Evolutionary conservation across 2,329 filamentous ascomycete genomes (phyloP).

Genomic region (Aspergillus carbonarius): DNA sequence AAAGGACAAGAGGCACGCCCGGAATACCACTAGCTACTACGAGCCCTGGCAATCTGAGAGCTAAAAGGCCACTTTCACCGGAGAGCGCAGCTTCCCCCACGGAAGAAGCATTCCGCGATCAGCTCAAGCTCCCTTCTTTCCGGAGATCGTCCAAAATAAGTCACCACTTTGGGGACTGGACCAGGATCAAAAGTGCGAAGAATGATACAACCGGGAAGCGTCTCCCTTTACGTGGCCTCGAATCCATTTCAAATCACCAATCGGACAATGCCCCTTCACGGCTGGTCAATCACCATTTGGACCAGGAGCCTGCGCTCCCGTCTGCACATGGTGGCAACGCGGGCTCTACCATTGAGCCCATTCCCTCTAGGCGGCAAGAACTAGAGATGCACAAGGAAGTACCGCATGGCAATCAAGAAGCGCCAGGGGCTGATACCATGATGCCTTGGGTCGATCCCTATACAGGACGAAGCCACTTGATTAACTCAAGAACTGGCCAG

Average conservation of each 20-base stretch:
- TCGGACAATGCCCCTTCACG: not conserved
- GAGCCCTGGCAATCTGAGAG: not conserved
- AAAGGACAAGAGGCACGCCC: constrained; percentile 16
- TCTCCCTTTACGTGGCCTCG: not conserved
- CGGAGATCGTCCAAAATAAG: constrained; percentile 14
- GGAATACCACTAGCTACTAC: constrained; percentile 2
- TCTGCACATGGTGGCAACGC: not conserved
- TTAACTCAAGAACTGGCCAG: constrained; percentile 39
- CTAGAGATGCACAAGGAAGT: not conserved
- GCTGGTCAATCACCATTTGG: too few species aligned
- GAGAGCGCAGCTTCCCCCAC: constrained; percentile 6
- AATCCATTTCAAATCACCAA: not conserved
- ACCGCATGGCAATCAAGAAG: not conserved
- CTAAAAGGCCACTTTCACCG: not conserved
- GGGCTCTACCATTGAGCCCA: not conserved
- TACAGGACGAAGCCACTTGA: constrained; percentile 43
- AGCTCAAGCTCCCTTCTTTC: constrained; percentile 34
- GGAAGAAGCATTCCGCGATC: constrained; percentile 26
- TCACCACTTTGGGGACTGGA: constrained; percentile 39
- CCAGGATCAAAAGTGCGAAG: constrained; percentile 41
- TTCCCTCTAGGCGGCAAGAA: not conserved
- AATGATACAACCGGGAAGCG: constrained; percentile 1
- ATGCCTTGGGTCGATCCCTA: constrained; percentile 61
- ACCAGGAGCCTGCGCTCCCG: not conserved
- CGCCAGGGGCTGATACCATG: constrained; percentile 16